Evolutionary conservation across 139 green algal species (phyloP).

Genomic region (Dunaliella primolecta): DNA sequence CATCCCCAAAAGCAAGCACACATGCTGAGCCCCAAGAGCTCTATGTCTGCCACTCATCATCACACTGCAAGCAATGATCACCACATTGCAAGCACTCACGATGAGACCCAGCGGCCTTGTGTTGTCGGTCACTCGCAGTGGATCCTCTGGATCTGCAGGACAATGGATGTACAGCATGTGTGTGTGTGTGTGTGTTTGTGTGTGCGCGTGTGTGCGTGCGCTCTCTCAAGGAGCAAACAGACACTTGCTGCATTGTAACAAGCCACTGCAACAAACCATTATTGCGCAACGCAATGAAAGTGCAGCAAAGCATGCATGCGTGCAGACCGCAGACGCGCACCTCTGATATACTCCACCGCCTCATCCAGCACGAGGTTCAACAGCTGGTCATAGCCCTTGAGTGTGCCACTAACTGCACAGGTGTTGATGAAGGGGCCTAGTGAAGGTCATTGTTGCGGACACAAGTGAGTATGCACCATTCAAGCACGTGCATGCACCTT

Average conservation of each 20-base stretch:
- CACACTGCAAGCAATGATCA: too few relatives aligned
- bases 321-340: too few relatives aligned
- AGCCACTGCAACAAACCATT: neutral
- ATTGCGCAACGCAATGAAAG: neutral
- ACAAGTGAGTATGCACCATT: too few relatives aligned
- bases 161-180: conserved; percentile 2
- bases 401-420: conserved; percentile 63
- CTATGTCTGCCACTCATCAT: too few relatives aligned
- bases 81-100: too few relatives aligned
- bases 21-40: too few relatives aligned
- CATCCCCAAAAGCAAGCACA: too few relatives aligned
- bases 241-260: too few relatives aligned
- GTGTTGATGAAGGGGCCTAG: neutral
- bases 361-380: conserved; percentile 98
- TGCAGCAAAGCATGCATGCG: too few relatives aligned
- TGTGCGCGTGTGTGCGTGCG: too few relatives aligned
- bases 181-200: too few relatives aligned
- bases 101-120: conserved; percentile 78
- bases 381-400: conserved; percentile 98
- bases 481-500: conserved; percentile 61
- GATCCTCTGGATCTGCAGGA: conserved; percentile 81
- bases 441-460: neutral
- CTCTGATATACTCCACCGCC: conserved; percentile 84
- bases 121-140: conserved; percentile 75
- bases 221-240: too few relatives aligned